These are phyloP conservation scores for Phialophora expanda DNA, from an alignment of 2,329 filamentous ascomycete species.

Conservation along the genomic window DNA sequence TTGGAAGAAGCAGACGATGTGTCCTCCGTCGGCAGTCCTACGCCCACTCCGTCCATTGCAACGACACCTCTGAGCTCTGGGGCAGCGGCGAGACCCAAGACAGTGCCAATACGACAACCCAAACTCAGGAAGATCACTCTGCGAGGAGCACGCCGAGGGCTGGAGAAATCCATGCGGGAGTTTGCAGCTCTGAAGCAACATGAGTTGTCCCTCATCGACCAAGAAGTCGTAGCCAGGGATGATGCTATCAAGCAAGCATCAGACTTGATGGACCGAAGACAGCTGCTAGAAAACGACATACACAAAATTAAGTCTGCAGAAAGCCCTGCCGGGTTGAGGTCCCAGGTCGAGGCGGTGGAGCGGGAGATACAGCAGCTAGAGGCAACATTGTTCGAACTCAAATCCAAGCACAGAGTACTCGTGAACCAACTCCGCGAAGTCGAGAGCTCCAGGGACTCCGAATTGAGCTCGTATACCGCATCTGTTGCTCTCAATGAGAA, in stretches of 20 bases:
- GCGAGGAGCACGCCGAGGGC: constrained; percentile 59
- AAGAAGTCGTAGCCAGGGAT: constrained; percentile 53
- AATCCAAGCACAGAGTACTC: constrained; percentile 59
- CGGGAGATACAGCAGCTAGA: constrained; percentile 64
- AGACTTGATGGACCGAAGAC: constrained; percentile 56
- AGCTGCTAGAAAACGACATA: constrained; percentile 58
- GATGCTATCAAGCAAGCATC: constrained; percentile 58
- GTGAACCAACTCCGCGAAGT: constrained; percentile 57
- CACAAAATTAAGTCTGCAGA: constrained; percentile 53
- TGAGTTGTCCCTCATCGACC: constrained; percentile 58
- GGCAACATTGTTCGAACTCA: constrained; percentile 61
- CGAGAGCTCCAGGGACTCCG: constrained; percentile 64
- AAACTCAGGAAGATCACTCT: constrained; percentile 57
- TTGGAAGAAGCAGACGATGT: constrained; percentile 48
- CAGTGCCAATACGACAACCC: constrained; percentile 48
- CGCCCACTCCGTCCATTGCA: constrained; percentile 48
- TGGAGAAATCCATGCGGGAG: constrained; percentile 62
- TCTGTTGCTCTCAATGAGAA: constrained; percentile 62
- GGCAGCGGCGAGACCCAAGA: constrained; percentile 43
- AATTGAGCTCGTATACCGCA: constrained; percentile 63
- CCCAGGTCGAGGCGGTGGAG: constrained; percentile 59
- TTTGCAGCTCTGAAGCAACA: constrained; percentile 62
- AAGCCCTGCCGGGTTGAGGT: constrained; percentile 54
- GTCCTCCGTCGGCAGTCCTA: constrained; percentile 55
- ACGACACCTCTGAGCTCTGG: constrained; percentile 40